Evolutionary conservation across 768 basidiomycete genomes (phyloP).

Genomic region (Suillus discolor): DNA sequence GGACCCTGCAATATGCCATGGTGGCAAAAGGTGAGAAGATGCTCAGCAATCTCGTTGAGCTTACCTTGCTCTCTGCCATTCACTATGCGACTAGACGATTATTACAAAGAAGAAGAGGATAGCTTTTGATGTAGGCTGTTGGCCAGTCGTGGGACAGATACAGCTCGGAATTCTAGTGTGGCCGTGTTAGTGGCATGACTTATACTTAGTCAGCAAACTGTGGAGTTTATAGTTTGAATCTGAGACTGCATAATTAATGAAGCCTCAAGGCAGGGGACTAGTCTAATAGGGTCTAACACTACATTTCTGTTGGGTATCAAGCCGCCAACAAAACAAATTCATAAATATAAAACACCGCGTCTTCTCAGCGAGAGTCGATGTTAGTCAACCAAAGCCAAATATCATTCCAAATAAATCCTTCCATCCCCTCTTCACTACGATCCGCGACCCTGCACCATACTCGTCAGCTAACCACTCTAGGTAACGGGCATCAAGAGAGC

Average conservation of each 20-base stretch:
- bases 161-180: background rate
- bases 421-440: conserved; percentile 49
- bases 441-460: conserved; percentile 49
- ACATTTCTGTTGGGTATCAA: background rate
- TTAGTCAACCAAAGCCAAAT: conserved; percentile 41
- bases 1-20: conserved; percentile 19
- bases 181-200: background rate
- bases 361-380: background rate
- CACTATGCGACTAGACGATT: background rate
- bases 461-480: conserved; percentile 77
- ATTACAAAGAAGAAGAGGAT: background rate
- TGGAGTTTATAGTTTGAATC: background rate
- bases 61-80: conserved; percentile 13
- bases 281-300: background rate
- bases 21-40: background rate
- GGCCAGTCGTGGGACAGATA: background rate
- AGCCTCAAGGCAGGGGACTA: background rate
- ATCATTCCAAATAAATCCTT: conserved; percentile 47
- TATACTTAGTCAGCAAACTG: conserved; percentile 6
- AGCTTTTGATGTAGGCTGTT: conserved; percentile 1
- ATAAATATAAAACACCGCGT: conserved; percentile 3
- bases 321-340: background rate
- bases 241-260: conserved; percentile 1
- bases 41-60: background rate
- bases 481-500: conserved; percentile 69